Conservation (phyloP, 805 yeast genomes). For the Pichia californica region DNA sequence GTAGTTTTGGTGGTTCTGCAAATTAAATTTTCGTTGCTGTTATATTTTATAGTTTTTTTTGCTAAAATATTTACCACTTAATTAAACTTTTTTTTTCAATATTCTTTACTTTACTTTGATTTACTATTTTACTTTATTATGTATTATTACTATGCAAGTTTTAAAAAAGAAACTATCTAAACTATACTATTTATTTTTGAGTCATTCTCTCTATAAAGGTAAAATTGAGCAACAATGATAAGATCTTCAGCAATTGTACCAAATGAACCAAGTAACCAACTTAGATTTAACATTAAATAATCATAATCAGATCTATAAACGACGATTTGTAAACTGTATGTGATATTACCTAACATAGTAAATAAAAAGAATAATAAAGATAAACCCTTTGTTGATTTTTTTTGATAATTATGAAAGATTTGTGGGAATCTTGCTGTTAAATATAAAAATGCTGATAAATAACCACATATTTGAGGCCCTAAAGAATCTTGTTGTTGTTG, state of each 20-base stretch:
- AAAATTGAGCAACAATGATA: slow-evolving; percentile 61
- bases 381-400: slow-evolving; percentile 80
- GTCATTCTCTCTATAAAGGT: slow-evolving; percentile 37
- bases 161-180: too few relatives aligned
- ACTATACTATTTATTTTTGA: not conserved
- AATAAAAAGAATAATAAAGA: slow-evolving; percentile 74
- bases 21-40: not conserved
- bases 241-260: slow-evolving; percentile 72
- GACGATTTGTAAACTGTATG: slow-evolving; percentile 69
- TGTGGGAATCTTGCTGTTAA: slow-evolving; percentile 78
- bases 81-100: not conserved
- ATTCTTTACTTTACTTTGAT: too few relatives aligned
- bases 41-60: not conserved
- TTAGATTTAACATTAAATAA: slow-evolving; percentile 55
- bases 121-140: too few relatives aligned
- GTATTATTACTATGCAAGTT: too few relatives aligned
- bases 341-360: slow-evolving; percentile 67
- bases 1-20: slow-evolving; percentile 29
- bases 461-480: slow-evolving; percentile 61
- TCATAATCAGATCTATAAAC: slow-evolving; percentile 55
- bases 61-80: not conserved
- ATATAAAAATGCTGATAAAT: slow-evolving; percentile 60
- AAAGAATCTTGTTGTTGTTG: slow-evolving; percentile 11
- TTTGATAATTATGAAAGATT: slow-evolving; percentile 66
- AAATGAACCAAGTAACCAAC: slow-evolving; percentile 75